Percentiles rank a stretch among this genome's conserved stretches.
These are phyloP conservation scores for Colletotrichum truncatum DNA, from an alignment of 2,329 filamentous ascomycete genomes.

Conservation along the genomic window DNA sequence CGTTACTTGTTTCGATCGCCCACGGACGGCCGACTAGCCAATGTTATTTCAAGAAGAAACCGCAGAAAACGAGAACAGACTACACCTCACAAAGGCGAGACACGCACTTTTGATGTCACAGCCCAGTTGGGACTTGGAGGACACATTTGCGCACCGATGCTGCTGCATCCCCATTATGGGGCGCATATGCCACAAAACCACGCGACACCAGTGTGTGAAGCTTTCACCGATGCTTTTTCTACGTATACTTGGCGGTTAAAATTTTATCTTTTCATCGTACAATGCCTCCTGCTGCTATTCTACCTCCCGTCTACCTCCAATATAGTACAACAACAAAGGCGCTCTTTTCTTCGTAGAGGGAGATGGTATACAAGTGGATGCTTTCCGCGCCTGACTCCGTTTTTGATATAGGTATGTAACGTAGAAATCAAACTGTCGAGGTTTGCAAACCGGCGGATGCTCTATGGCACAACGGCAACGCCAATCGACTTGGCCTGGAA, in stretches of 20 bases:
- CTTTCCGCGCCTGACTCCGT: constrained; percentile 25
- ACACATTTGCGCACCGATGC: not conserved
- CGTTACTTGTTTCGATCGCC: constrained; percentile 3
- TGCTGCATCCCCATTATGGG: not conserved
- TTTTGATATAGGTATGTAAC: constrained; percentile 5
- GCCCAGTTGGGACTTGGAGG: not conserved
- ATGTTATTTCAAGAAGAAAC: not conserved
- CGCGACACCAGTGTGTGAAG: constrained; percentile 10
- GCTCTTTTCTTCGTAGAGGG: not conserved
- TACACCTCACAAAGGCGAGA: not conserved
- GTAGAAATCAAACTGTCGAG: constrained; percentile 1
- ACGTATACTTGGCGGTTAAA: not conserved
- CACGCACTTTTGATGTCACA: constrained; percentile 3
- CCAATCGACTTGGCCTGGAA: constrained; percentile 80
- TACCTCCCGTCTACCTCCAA: not conserved
- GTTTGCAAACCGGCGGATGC: not conserved
- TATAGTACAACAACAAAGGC: constrained; percentile 22
- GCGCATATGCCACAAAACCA: constrained; percentile 6
- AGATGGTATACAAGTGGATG: constrained; percentile 28
- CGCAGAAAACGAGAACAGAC: constrained; percentile 11
- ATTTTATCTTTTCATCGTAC: constrained; percentile 25
- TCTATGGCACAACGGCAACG: constrained; percentile 72
- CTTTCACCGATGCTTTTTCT: not conserved
- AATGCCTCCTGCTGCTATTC: constrained; percentile 10
- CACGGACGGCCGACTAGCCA: constrained; percentile 1